Conservation (phyloP, 2,329 filamentous ascomycete genomes). For the Ceratocystiopsis brevicomis region DNA sequence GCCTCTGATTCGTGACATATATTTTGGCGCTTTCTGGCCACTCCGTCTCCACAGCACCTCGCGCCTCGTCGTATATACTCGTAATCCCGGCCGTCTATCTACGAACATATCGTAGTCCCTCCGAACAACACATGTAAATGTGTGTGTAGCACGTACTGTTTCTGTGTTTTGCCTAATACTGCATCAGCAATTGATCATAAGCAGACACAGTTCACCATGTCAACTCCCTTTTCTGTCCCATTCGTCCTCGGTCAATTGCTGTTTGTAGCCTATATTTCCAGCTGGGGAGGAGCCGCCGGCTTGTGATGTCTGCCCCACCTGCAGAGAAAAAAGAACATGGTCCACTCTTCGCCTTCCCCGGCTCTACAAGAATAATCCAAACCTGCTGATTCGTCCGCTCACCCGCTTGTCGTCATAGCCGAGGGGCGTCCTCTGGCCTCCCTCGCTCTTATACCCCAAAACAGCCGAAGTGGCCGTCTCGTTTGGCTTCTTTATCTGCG, state of each 20-base stretch:
- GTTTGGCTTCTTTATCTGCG: slow-evolving; percentile 7
- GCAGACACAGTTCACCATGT: no score
- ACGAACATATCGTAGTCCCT: no score
- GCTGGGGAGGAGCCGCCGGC: slow-evolving; percentile 1
- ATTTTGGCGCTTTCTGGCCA: no score
- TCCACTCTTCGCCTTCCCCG: not conserved
- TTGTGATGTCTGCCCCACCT: slow-evolving; percentile 4
- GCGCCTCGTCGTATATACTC: no score
- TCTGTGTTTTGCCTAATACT: no score
- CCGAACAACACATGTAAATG: no score
- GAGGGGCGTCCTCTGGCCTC: slow-evolving; percentile 8
- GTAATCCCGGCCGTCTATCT: no score
- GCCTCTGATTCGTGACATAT: no score
- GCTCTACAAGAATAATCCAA: slow-evolving; percentile 11
- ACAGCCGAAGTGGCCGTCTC: slow-evolving; percentile 2
- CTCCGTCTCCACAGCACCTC: no score
- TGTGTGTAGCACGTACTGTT: no score
- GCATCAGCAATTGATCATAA: no score
- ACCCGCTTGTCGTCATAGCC: slow-evolving; percentile 14
- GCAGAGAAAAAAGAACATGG: no score
- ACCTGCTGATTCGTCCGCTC: slow-evolving; percentile 12
- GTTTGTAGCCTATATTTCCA: not conserved
- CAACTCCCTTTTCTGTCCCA: not conserved
- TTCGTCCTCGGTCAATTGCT: slow-evolving; percentile 4
- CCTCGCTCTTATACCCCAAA: slow-evolving; percentile 5